Base-by-base conservation (phyloP, 2,329 filamentous ascomycete genomes). In the Nemania sp. region DNA sequence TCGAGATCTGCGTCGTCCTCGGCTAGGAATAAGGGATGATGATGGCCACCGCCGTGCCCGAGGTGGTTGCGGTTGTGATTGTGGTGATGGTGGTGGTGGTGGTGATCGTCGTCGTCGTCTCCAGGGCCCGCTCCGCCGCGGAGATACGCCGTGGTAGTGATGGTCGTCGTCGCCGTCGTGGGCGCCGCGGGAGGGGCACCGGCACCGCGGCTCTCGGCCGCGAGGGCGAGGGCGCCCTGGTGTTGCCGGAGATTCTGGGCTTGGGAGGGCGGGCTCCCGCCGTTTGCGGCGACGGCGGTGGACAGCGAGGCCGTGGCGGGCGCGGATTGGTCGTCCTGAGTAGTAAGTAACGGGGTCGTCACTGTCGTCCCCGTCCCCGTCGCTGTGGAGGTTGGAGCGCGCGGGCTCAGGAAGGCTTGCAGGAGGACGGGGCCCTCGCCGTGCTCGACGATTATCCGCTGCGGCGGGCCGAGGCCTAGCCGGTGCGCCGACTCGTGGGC, bases 361-460 rank as follows among this genome's bases (percentile, higher is more conserved):
- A 10, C 12, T n/a, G 21, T 20, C 17, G 32, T 34, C 18, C 10
- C n/a, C 7, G 18, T 18, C 20, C 21, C 45, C 15, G 54, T 37
- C 7, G 52, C n/a, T n/a, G 45, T 13, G 52, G n/a, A 3, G 29
- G 39, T 13, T 20, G 49, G 13, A 6, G 49, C 9, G 11, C 32
- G 50, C 15, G 57, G 62, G 40, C 35, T 60, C 3, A 65, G 56
- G 53, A 57, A 62, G 3, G 61, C 54, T 17, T 64, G 61, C 0
- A 64, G 15, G 13, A 65, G 20, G 1, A 60, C 53, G 11, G 77
- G 73, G 0, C 77, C 77, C 3, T 66, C 60, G 49, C 65, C 68
- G 69, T 83, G 83, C 70, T 87, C 84, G 69, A 87, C 80, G 72
- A 87, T 82, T 64, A 87, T 79, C 71, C 84, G 82, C 68, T 83